A percentile compares a stretch with the other conserved stretches of the same genome.
Conservation (phyloP, 2,329 filamentous ascomycete species). For the Colletotrichum eremochloae region DNA sequence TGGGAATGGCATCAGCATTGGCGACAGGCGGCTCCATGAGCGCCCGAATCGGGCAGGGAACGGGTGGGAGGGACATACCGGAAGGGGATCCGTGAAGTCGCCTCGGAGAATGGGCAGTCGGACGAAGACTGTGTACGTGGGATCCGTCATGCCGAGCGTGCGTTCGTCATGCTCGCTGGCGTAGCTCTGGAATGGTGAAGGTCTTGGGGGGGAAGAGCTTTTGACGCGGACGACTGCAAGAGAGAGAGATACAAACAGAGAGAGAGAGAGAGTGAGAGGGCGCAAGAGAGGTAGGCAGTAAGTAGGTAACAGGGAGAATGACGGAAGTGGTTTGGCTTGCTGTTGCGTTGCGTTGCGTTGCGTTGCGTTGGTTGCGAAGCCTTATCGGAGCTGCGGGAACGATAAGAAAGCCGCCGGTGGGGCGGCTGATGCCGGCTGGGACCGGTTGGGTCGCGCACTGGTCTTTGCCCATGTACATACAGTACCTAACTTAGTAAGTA, state of each 20-base stretch:
- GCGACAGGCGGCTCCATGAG: not conserved
- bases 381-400: constrained; percentile 41
- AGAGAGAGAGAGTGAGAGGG: not conserved
- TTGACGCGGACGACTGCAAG: constrained; percentile 6
- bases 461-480: not conserved
- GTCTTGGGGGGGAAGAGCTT: constrained; percentile 20
- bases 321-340: constrained; percentile 35
- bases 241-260: not conserved
- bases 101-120: constrained; percentile 90
- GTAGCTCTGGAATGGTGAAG: constrained; percentile 31
- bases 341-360: not conserved
- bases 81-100: constrained; percentile 90
- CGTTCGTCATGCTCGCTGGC: constrained; percentile 38
- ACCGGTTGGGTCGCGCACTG: constrained; percentile 4
- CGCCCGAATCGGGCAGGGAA: constrained; percentile 30
- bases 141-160: constrained; percentile 59
- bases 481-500: no score
- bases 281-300: not conserved
- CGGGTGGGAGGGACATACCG: constrained; percentile 65
- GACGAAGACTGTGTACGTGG: constrained; percentile 82
- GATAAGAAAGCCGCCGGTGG: constrained; percentile 28
- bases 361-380: not conserved
- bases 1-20: constrained; percentile 44
- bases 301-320: constrained; percentile 14
- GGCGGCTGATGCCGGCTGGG: constrained; percentile 16